A percentile compares a stretch with the other conserved stretches of the same genome.
phyloP scores from a whole-genome alignment of 179 eudicot species.

The Silene coronaria region DNA sequence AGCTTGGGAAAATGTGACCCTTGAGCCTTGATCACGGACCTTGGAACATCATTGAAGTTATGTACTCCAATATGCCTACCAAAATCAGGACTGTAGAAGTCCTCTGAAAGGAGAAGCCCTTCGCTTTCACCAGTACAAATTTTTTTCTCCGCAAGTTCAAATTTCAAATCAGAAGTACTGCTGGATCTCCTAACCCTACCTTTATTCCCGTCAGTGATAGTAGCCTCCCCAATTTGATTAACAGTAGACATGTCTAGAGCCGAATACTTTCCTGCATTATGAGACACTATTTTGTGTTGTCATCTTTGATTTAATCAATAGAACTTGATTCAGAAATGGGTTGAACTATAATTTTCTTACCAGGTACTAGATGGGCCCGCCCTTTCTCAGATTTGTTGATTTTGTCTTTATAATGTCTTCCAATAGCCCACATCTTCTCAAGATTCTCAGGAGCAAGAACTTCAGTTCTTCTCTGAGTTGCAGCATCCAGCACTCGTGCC shows the following conservation, averaged over 20 bases:
- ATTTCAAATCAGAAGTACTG: conserved; percentile 68
- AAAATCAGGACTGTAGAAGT: conserved; percentile 56
- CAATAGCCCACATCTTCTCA: conserved; percentile 94
- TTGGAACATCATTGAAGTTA: conserved; percentile 31
- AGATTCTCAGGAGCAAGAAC: conserved; percentile 96
- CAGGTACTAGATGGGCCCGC: conserved; percentile 33
- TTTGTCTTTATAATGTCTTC: conserved; percentile 81
- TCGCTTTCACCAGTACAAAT: conserved; percentile 33
- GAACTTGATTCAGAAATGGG: conserved; percentile 28
- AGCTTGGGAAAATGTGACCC: conserved; percentile 63
- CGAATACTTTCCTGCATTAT: conserved; percentile 26
- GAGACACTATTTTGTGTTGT: conserved; percentile 24
- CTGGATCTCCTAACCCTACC: conserved; percentile 60
- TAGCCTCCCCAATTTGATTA: conserved; percentile 25
- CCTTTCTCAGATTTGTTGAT: conserved; percentile 43
- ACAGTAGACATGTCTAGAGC: conserved; percentile 26
- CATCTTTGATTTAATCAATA: conserved; percentile 28
- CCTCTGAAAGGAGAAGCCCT: conserved; percentile 53
- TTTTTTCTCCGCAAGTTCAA: conserved; percentile 35
- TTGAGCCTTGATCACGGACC: conserved; percentile 44
- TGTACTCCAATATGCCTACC: conserved; percentile 33
- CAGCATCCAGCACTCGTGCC: conserved; percentile 84
- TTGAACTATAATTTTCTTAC: conserved; percentile 30
- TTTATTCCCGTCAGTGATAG: conserved; percentile 33
- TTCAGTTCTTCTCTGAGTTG: conserved; percentile 91